Evolutionary conservation across 192 early-diverging fungal genomes (phyloP).

Genomic region (Radiomyces spectabilis): DNA sequence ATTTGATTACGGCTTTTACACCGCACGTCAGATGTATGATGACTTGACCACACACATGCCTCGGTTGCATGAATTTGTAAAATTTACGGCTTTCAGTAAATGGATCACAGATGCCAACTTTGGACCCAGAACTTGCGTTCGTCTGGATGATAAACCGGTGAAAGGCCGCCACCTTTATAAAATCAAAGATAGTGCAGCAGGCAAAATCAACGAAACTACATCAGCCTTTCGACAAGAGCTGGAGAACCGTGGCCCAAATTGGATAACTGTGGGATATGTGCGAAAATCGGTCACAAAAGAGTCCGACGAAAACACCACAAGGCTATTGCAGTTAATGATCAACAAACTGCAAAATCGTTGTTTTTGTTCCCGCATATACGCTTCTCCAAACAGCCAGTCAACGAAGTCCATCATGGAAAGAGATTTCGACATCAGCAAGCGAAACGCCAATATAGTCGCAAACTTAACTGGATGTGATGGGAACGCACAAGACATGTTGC

Average conservation of each 20-base stretch:
- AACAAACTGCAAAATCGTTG: not conserved
- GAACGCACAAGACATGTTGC: not conserved
- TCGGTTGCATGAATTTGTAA: not conserved
- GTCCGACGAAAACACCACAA: not conserved
- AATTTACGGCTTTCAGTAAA: not conserved
- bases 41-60: not conserved
- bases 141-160: not conserved
- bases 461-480: not conserved
- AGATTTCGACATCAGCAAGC: not conserved
- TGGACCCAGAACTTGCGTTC: not conserved
- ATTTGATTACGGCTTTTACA: not conserved
- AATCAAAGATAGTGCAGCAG: not conserved
- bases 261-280: not conserved
- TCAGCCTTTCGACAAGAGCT: not conserved
- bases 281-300: not conserved
- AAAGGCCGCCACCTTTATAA: not conserved
- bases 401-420: not conserved
- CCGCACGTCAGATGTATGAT: not conserved
- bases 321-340: not conserved
- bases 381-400: not conserved
- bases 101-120: not conserved
- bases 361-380: constrained; percentile 1
- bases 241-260: not conserved
- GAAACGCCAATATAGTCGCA: not conserved
- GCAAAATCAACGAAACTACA: not conserved